Evolutionary conservation across 306 rosid species (phyloP), one percentile per base, ranked within the genome.

Genomic region (Vigna unguiculata): DNA sequence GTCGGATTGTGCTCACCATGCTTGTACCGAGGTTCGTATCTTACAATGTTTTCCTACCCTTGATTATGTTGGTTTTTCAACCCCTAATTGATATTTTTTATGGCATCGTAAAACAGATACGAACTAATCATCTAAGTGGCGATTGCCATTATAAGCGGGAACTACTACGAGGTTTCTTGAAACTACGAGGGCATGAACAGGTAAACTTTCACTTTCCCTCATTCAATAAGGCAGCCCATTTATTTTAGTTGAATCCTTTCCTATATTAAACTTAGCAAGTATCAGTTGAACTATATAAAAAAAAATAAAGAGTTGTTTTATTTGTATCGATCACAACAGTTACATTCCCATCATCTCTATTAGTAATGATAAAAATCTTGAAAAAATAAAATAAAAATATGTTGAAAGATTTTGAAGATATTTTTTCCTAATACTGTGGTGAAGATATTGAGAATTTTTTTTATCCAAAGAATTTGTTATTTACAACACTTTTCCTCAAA

Each of bases 61-160:
- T 7, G 43, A 53, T 69, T 45, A 45, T 30, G 36, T 32, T 67
- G 55, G 24, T 12, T 45, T 53, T 53, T 25, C 73, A 10, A 25
- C 47, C 6, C 55, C 12, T 62, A 32, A 32, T 80, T 19, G 48
- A 54, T 17, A 13, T 72, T 62, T 69, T 58, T 16, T 9, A 13
- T 69, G 66, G 10, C 64, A 14, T 41, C 30, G 14, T 54, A 65
- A 59, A 87, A 78, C 85, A 92, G 97, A 86, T 92, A 72, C 86
- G 96, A 69, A 91, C 97, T 59, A 84, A 72, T 70, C 92, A 90
- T 86, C 80, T 92, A 36, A 90, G 96, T 55, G 97, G 97, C 64
- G 90, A 87, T 82, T 90, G 97, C 71, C 97, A 90, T 86, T 92
- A 66, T 69, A 90, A 90, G 67, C 81, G 93, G 60, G 97, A 92